These are phyloP conservation scores for Linum tenue DNA, from an alignment of 345 rosid species.

Conservation along the genomic window DNA sequence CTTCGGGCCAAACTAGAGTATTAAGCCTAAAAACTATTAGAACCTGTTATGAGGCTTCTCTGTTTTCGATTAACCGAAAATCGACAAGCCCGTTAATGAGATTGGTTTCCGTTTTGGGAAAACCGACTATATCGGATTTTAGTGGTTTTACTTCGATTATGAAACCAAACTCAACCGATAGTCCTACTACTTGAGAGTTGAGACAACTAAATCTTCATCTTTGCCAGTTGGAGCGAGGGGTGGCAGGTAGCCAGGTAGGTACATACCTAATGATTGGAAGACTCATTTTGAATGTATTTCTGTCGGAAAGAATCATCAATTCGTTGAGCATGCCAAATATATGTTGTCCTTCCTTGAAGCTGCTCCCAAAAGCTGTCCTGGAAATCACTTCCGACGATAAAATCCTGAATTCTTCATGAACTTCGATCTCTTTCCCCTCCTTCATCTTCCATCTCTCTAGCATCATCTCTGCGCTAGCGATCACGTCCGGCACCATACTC, in stretches of 20 bases:
- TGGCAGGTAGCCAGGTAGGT: not conserved
- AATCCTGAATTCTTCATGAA: not conserved
- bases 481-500: not conserved
- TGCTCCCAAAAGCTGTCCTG: not conserved
- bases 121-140: too few species aligned
- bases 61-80: too few species aligned
- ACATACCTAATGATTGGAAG: not conserved
- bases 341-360: not conserved
- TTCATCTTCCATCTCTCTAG: not conserved
- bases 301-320: not conserved
- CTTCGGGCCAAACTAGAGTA: too few species aligned
- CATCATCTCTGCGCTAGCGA: not conserved
- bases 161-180: too few species aligned
- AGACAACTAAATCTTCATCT: not conserved
- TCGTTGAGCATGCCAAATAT: not conserved
- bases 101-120: too few species aligned
- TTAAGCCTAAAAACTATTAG: too few species aligned
- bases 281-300: not conserved
- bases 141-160: too few species aligned
- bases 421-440: constrained; percentile 1
- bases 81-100: too few species aligned
- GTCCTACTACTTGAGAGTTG: not conserved
- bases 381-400: not conserved
- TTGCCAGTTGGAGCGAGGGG: not conserved
- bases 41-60: too few species aligned